Evolutionary conservation across 1,284 basidiomycete species (phyloP).

Genomic region (Puccinia horiana): DNA sequence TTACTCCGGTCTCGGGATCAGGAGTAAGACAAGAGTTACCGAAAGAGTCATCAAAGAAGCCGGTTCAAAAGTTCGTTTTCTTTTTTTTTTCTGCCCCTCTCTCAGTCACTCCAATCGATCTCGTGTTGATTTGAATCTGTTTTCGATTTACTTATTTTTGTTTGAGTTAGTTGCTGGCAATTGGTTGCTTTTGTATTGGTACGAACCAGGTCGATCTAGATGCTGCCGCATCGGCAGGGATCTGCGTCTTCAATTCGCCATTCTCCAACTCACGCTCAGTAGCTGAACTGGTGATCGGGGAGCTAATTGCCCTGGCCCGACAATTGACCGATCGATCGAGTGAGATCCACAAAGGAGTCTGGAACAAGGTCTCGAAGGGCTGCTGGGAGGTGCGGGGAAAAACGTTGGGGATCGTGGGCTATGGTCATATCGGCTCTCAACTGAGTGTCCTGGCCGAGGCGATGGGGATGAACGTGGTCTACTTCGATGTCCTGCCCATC

Average conservation of each 20-base stretch:
- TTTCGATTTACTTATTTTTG: background rate
- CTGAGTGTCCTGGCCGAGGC: conserved; percentile 95
- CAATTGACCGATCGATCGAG: conserved; percentile 85
- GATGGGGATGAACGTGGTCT: conserved; percentile 93
- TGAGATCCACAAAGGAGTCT: conserved; percentile 85
- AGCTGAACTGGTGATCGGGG: conserved; percentile 93
- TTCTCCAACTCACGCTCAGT: conserved; percentile 99
- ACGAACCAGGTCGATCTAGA: conserved; percentile 95
- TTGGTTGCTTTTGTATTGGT: conserved; percentile 99
- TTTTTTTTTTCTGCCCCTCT: conserved; percentile 17
- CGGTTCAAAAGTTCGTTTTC: conserved; percentile 23
- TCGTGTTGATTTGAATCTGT: background rate
- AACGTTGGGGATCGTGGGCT: conserved; percentile 95
- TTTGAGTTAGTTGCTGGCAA: conserved; percentile 77
- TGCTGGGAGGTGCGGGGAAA: conserved; percentile 99
- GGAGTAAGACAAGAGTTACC: conserved; percentile 37
- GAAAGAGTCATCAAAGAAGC: conserved; percentile 31
- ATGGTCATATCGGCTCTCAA: conserved; percentile 97
- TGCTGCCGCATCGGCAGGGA: conserved; percentile 81
- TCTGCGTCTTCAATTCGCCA: conserved; percentile 99
- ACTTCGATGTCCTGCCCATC: conserved; percentile 92
- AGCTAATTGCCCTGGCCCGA: conserved; percentile 89
- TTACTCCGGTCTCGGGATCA: conserved; percentile 36
- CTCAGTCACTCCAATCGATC: background rate
- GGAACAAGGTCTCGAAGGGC: conserved; percentile 98